Percentiles rank a stretch among this genome's conserved stretches.
These are phyloP conservation scores for Suillus luteus DNA, from an alignment of 768 basidiomycete species.

Conservation along the genomic window DNA sequence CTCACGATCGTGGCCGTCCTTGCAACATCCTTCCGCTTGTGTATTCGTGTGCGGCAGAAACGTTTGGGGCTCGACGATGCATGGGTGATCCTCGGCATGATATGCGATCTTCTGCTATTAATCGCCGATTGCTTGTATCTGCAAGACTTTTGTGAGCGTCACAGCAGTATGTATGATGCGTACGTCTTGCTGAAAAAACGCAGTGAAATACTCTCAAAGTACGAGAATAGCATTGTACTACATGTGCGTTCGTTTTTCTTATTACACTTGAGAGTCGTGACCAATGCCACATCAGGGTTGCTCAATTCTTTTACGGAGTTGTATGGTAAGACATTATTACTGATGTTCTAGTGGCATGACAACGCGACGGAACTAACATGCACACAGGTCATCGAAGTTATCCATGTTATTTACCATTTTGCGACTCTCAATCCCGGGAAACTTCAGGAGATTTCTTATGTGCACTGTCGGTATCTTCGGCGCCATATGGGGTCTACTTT, in stretches of 20 bases:
- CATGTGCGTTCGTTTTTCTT: neutral
- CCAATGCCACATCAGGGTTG: neutral
- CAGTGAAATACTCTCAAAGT: neutral
- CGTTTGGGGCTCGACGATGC: neutral
- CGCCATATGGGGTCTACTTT: neutral
- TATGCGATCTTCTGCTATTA: neutral
- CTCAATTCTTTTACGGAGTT: neutral
- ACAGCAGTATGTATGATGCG: neutral
- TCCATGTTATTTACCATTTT: neutral
- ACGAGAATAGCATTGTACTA: neutral
- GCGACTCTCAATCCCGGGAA: neutral
- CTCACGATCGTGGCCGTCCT: neutral
- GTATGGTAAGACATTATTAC: neutral
- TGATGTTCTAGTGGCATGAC: neutral
- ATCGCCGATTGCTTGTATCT: neutral
- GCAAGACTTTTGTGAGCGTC: neutral
- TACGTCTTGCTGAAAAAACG: neutral
- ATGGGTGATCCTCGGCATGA: neutral
- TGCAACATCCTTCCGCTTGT: neutral
- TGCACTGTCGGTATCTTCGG: neutral
- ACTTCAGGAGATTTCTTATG: neutral
- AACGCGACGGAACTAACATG: neutral
- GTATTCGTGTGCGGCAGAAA: neutral
- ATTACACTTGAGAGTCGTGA: neutral
- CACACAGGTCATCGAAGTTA: neutral